A percentile compares a stretch with the other conserved stretches of the same genome.
These are phyloP conservation scores for Fusarium sp. DNA, from an alignment of 2,329 filamentous ascomycete species.

Conservation along the genomic window DNA sequence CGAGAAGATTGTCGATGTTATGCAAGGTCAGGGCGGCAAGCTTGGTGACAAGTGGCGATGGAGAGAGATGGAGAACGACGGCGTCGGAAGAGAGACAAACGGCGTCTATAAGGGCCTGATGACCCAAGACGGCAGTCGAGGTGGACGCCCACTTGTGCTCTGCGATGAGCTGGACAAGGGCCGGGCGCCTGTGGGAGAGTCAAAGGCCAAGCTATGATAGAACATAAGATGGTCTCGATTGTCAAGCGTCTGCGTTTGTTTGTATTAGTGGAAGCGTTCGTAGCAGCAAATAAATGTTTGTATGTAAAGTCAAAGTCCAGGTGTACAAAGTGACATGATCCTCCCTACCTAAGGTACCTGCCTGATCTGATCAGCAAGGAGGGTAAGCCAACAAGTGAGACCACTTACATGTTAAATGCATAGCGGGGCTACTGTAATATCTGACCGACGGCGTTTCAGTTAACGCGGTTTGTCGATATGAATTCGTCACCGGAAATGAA, in stretches of 20 bases:
- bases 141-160: slow-evolving; percentile 61
- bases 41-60: slow-evolving; percentile 72
- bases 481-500: slow-evolving; percentile 6
- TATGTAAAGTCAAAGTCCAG: background rate
- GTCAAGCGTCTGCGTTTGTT: slow-evolving; percentile 2
- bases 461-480: slow-evolving; percentile 7
- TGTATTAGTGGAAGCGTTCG: slow-evolving; percentile 26
- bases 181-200: slow-evolving; percentile 30
- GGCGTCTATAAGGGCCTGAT: slow-evolving; percentile 56
- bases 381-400: slow-evolving; percentile 17
- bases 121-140: slow-evolving; percentile 66
- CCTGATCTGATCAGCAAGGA: slow-evolving; percentile 17
- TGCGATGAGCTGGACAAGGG: slow-evolving; percentile 57
- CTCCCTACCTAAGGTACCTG: slow-evolving; percentile 5
- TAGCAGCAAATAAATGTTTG: slow-evolving; percentile 21
- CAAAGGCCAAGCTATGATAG: slow-evolving; percentile 46
- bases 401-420: slow-evolving; percentile 20
- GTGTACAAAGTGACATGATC: slow-evolving; percentile 1
- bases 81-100: slow-evolving; percentile 51
- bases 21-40: slow-evolving; percentile 61
- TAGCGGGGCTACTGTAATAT: slow-evolving; percentile 38
- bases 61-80: slow-evolving; percentile 66
- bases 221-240: slow-evolving; percentile 29
- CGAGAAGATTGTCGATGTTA: slow-evolving; percentile 69
- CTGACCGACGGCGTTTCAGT: slow-evolving; percentile 21